phyloP scores from a whole-genome alignment of 2,329 filamentous ascomycete species.

The Alternaria triticimaculans region DNA sequence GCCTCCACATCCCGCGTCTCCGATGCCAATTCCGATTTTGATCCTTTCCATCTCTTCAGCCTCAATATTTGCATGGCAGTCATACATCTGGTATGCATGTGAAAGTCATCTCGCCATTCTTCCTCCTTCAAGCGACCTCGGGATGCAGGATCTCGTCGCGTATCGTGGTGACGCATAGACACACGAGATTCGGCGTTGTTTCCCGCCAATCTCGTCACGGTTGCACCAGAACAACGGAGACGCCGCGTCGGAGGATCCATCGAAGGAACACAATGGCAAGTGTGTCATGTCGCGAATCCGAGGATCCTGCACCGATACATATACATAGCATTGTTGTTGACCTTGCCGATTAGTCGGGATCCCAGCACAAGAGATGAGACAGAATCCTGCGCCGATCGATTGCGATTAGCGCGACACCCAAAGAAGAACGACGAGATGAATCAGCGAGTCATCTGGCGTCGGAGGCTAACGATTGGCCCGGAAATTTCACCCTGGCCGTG shows the following conservation, averaged over 20 bases:
- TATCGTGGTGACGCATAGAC: not conserved
- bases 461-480: slow-evolving; percentile 1
- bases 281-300: not conserved
- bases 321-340: not conserved
- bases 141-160: not conserved
- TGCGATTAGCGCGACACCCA: not conserved
- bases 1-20: not conserved
- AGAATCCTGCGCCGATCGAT: slow-evolving; percentile 2
- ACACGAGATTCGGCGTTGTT: not conserved
- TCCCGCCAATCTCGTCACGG: not conserved
- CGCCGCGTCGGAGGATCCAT: not conserved
- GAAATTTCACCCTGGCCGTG: not conserved
- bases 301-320: not conserved
- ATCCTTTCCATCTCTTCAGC: not conserved
- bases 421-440: not conserved
- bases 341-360: not conserved
- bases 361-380: slow-evolving; percentile 5
- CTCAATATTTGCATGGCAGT: not conserved
- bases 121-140: not conserved
- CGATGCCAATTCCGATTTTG: not conserved
- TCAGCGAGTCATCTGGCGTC: not conserved
- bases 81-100: no score
- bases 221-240: not conserved
- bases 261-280: slow-evolving; percentile 1
- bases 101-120: not conserved